Conservation (phyloP, 495 filamentous ascomycete genomes). For the Parathielavia appendiculata region DNA sequence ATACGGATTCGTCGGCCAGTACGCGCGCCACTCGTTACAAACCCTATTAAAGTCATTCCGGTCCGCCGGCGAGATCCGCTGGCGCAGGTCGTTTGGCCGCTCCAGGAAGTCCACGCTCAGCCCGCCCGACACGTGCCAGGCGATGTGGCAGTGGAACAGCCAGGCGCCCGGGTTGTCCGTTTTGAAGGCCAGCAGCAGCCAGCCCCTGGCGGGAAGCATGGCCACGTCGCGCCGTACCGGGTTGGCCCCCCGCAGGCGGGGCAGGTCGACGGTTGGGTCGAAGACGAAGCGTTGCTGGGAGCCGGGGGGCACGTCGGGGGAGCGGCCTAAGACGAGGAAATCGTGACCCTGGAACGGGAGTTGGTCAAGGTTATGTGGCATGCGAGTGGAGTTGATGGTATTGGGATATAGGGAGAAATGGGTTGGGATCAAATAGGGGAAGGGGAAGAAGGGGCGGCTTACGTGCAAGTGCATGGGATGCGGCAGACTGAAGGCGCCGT, state of each 20-base stretch:
- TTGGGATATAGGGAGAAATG: neutral
- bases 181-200: slow-evolving; percentile 51
- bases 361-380: neutral
- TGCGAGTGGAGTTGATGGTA: neutral
- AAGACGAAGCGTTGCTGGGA: slow-evolving; percentile 31
- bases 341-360: slow-evolving; percentile 49
- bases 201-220: slow-evolving; percentile 42
- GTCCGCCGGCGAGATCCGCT: slow-evolving; percentile 21
- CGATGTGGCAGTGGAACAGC: slow-evolving; percentile 56
- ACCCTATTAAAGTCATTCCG: slow-evolving; percentile 21
- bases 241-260: slow-evolving; percentile 40
- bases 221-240: slow-evolving; percentile 59
- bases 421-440: neutral
- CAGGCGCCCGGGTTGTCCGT: slow-evolving; percentile 55
- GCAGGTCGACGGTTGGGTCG: slow-evolving; percentile 24
- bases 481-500: slow-evolving; percentile 26
- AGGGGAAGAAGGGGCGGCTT: neutral
- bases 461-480: slow-evolving; percentile 46
- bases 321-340: slow-evolving; percentile 51
- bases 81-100: slow-evolving; percentile 29
- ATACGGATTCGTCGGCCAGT: slow-evolving; percentile 25
- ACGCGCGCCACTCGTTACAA: slow-evolving; percentile 27
- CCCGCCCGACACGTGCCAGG: slow-evolving; percentile 49
- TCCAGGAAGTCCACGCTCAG: slow-evolving; percentile 49
- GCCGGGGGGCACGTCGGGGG: slow-evolving; percentile 21